Percentiles rank a stretch among this genome's conserved stretches.
Conservation (phyloP, 148 eudicot species). For the Rhododendron molle region DNA sequence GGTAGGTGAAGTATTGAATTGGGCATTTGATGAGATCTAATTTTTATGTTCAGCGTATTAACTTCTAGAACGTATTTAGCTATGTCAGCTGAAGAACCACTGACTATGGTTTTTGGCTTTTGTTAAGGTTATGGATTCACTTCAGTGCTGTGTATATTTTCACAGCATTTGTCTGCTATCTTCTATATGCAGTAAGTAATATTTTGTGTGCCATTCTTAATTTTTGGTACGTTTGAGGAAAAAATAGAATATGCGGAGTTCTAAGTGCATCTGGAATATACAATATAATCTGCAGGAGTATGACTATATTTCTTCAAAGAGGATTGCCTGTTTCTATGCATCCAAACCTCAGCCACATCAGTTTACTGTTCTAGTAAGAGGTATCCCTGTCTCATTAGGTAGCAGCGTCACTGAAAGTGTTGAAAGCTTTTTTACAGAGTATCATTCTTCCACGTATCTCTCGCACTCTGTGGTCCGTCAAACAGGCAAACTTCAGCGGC, state of each 20-base stretch:
- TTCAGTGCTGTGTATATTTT: constrained; percentile 63
- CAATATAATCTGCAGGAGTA: constrained; percentile 60
- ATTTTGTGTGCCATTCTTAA: background rate
- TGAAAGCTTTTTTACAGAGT: constrained; percentile 60
- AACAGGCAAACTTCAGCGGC: constrained; percentile 53
- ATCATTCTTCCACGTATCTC: constrained; percentile 72
- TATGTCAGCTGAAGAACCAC: constrained; percentile 10
- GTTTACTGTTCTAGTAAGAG: constrained; percentile 75
- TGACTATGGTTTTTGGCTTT: constrained; percentile 14
- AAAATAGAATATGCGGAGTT: constrained; percentile 1
- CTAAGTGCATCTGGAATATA: constrained; percentile 11
- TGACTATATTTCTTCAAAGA: constrained; percentile 50
- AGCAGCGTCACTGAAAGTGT: constrained; percentile 64
- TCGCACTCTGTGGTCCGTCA: constrained; percentile 68
- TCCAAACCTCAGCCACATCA: constrained; percentile 75
- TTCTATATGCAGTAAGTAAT: constrained; percentile 75
- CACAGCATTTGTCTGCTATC: constrained; percentile 81
- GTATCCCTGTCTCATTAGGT: constrained; percentile 57
- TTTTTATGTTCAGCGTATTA: background rate
- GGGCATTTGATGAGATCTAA: background rate
- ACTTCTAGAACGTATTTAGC: background rate
- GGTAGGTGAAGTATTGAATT: background rate
- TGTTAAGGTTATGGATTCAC: constrained; percentile 91
- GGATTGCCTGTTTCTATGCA: constrained; percentile 61
- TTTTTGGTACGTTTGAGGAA: background rate